Conservation (phyloP, 1,284 basidiomycete species). For the Athelia sp. region DNA sequence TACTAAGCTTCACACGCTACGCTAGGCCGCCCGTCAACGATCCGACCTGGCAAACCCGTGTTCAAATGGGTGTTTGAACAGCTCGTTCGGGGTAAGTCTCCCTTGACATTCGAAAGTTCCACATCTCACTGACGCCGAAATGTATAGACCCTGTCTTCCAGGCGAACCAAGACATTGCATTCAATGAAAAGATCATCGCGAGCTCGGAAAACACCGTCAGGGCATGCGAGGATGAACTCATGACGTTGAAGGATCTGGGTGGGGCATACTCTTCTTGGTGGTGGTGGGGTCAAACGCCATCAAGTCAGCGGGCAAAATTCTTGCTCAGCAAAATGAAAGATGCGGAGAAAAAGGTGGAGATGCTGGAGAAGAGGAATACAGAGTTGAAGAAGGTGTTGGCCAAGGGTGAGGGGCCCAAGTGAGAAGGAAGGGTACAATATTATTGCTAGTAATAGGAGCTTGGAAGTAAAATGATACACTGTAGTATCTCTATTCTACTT, state of each 20-base stretch:
- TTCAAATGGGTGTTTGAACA: slow-evolving; percentile 82
- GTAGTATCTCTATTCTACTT: too few relatives aligned
- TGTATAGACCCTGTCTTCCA: slow-evolving; percentile 66
- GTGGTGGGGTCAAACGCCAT: slow-evolving; percentile 46
- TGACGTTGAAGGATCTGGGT: slow-evolving; percentile 56
- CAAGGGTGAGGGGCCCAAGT: slow-evolving; percentile 15
- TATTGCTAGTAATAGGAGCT: too few relatives aligned
- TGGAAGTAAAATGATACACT: too few relatives aligned
- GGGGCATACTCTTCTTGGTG: slow-evolving; percentile 38
- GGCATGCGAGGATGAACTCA: slow-evolving; percentile 74
- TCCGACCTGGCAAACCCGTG: slow-evolving; percentile 89
- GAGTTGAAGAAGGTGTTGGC: slow-evolving; percentile 61
- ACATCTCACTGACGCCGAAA: slow-evolving; percentile 1
- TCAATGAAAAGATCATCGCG: slow-evolving; percentile 72
- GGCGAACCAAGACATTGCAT: slow-evolving; percentile 78
- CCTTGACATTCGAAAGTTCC: slow-evolving; percentile 1
- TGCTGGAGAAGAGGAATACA: slow-evolving; percentile 63
- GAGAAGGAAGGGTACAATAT: too few relatives aligned
- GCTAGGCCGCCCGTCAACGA: slow-evolving; percentile 76
- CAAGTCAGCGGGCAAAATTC: slow-evolving; percentile 62
- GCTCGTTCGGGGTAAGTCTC: slow-evolving; percentile 63
- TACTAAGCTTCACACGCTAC: not conserved
- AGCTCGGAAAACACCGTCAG: slow-evolving; percentile 63
- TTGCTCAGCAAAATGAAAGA: slow-evolving; percentile 72
- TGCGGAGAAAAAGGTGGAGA: slow-evolving; percentile 63